A percentile compares a stretch with the other conserved stretches of the same genome.
phyloP scores from a whole-genome alignment of 306 rosid genomes.

The Geum urbanum region DNA sequence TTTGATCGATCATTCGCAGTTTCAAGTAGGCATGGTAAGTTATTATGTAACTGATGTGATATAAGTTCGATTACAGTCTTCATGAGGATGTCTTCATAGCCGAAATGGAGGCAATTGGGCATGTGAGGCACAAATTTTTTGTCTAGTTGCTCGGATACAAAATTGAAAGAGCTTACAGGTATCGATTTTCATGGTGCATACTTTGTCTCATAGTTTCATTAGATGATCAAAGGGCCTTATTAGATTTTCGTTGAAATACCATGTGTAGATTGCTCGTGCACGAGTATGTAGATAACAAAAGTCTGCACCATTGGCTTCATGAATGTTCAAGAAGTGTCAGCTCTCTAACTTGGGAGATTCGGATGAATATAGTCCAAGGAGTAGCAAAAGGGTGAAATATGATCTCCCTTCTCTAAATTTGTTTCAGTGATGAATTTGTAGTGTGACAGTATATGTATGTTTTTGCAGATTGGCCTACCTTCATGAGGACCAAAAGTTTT shows the following conservation, averaged over 20 bases:
- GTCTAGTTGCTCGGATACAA: slow-evolving; percentile 55
- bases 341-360: slow-evolving; percentile 55
- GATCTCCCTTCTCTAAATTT: not conserved
- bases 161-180: slow-evolving; percentile 45
- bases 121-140: slow-evolving; percentile 48
- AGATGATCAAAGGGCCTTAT: not conserved
- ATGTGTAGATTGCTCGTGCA: slow-evolving; percentile 44
- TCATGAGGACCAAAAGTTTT: slow-evolving; percentile 56
- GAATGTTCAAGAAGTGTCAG: slow-evolving; percentile 36
- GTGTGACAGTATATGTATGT: not conserved
- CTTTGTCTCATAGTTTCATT: not conserved
- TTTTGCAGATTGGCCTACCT: slow-evolving; percentile 63
- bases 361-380: slow-evolving; percentile 50
- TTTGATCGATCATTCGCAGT: not conserved
- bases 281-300: slow-evolving; percentile 53
- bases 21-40: not conserved
- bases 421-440: not conserved
- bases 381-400: slow-evolving; percentile 64
- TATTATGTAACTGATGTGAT: not conserved
- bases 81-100: slow-evolving; percentile 43
- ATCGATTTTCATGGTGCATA: not conserved
- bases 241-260: not conserved
- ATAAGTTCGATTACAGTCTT: slow-evolving; percentile 21
- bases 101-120: slow-evolving; percentile 54
- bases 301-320: slow-evolving; percentile 65